Evolutionary conservation across 1,139 yeast genomes (phyloP).

Genomic region (Suhomyces maxii): DNA sequence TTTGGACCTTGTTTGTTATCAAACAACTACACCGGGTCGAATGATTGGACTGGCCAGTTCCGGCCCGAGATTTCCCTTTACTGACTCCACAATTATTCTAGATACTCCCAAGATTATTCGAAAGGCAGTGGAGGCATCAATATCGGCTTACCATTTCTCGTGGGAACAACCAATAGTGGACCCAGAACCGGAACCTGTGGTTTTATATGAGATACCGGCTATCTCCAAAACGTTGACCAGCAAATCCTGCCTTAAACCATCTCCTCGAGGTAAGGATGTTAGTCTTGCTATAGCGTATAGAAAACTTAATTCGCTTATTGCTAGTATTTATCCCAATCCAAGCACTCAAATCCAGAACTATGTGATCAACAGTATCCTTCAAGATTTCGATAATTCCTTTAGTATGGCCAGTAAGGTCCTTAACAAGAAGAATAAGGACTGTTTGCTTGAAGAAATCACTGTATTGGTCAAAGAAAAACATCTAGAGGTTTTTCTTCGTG

Average conservation of each 20-base stretch:
- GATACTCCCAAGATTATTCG: too few relatives aligned
- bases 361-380: slow-evolving; percentile 19
- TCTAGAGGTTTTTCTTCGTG: slow-evolving; percentile 19
- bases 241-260: not conserved
- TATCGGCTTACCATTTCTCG: too few relatives aligned
- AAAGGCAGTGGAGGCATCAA: too few relatives aligned
- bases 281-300: not conserved
- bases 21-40: too few relatives aligned
- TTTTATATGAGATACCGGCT: too few relatives aligned
- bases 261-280: not conserved
- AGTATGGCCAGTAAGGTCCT: slow-evolving; percentile 1
- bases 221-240: not conserved
- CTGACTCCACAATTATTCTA: too few relatives aligned
- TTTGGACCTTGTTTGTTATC: too few relatives aligned
- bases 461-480: slow-evolving; percentile 21
- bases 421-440: not conserved
- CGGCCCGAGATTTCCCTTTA: too few relatives aligned
- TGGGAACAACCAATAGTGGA: not conserved
- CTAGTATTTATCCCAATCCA: not conserved
- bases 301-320: not conserved
- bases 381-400: slow-evolving; percentile 9
- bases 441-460: slow-evolving; percentile 16
- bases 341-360: slow-evolving; percentile 13
- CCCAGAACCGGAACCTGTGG: not conserved
- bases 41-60: too few relatives aligned